Base-by-base conservation (phyloP, 177 flowering plant species). In the Vitis hybrid region DNA sequence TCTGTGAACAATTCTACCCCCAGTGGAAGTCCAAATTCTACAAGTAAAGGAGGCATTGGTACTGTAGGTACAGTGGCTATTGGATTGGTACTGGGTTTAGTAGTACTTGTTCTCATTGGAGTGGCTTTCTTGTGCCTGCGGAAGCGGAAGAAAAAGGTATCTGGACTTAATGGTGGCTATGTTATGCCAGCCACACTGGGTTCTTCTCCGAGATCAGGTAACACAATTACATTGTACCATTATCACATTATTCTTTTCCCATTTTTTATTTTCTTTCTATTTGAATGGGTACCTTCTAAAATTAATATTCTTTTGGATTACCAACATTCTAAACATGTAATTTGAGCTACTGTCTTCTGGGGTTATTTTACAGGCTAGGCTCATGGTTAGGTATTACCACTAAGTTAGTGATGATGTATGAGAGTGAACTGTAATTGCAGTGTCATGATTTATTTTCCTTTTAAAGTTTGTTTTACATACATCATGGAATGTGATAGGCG, bases 201-300 rank as follows among this genome's bases (percentile, higher is more conserved):
- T 11, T 81, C 83, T 32, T 84, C 86, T 21, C 80, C 84, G 8
- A 65, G 68, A 70, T 72, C 91, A 78, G 88, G 91, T 87, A 70
- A n/a, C 55, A 56, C 64, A 21, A 12, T 10, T 12, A 13, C 18
- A n/a, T n/a, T 49, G n/a, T 46, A 54, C 32, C 57, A 18, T 57
- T 66, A 14, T 2, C 21, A 17, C 48, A 62, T n/a, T 10, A 58
- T 58, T 15, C 35, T 2, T 62, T 11, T 62, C 15, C 18, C 30
- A 27, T 27, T 27, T 27, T 27, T 27, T 27, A 27, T 27, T 27
- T 27, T 27, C 30, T 27, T 27, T 27, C 30, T 27, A 27, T 27
- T 27, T 27, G 30, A 27, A 27, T 27, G 4, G 30, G 30, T 27
- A 27, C 30, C 30, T 27, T 27, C 30, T 27, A 27, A 27, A 27